A percentile compares a stretch with the other conserved stretches of the same genome.
These are phyloP conservation scores for Triticum urartu DNA, from an alignment of 176 grass and related monocot genomes.

Conservation along the genomic window DNA sequence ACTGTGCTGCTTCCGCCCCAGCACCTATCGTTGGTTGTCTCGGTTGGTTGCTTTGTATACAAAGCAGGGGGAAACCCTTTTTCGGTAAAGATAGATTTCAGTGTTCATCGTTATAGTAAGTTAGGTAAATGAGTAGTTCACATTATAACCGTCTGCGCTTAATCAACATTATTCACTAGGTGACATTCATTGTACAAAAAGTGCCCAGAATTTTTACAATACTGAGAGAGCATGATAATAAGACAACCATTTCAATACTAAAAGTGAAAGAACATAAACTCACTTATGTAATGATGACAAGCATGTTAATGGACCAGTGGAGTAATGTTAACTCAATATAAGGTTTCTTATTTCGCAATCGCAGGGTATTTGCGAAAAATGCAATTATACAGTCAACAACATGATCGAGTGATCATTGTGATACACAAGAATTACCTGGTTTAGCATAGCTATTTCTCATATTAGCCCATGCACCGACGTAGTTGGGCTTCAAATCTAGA, in stretches of 20 bases:
- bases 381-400: neutral
- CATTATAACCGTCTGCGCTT: neutral
- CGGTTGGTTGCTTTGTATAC: too few relatives aligned
- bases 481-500: conserved; percentile 97
- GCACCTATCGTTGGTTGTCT: too few relatives aligned
- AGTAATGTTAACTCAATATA: conserved; percentile 13
- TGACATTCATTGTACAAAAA: neutral
- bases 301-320: neutral
- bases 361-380: neutral
- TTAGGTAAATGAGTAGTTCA: neutral
- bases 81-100: neutral
- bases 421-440: conserved; percentile 70
- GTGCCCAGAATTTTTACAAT: neutral
- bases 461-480: conserved; percentile 97
- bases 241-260: neutral
- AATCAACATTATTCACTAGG: neutral
- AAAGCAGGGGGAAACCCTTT: too few relatives aligned
- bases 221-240: neutral
- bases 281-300: neutral
- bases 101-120: neutral
- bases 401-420: conserved; percentile 13
- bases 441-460: conserved; percentile 97
- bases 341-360: neutral
- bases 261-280: neutral
- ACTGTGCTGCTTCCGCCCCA: too few relatives aligned